Evolutionary conservation across 1,139 yeast species (phyloP).

Genomic region (Debaryomyces udenii): DNA sequence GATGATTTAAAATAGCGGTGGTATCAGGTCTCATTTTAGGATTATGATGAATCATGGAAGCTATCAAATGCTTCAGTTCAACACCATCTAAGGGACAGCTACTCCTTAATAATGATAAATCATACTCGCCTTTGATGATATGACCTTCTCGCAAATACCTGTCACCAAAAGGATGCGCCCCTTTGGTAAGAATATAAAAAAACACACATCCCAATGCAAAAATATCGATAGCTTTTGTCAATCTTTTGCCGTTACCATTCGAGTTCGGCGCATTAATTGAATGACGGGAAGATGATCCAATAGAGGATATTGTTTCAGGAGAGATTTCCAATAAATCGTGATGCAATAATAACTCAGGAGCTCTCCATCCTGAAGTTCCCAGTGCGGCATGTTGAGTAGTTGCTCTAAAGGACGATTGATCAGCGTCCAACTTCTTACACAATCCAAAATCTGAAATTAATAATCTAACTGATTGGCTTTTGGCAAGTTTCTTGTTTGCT

Average conservation of each 20-base stretch:
- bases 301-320: conserved; percentile 43
- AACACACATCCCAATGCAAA: conserved; percentile 95
- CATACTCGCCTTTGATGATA: conserved; percentile 73
- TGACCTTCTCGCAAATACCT: conserved; percentile 85
- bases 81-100: conserved; percentile 49
- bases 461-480: conserved; percentile 48
- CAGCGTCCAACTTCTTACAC: conserved; percentile 87
- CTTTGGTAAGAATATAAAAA: conserved; percentile 79
- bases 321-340: conserved; percentile 45
- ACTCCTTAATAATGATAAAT: conserved; percentile 47
- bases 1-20: conserved; percentile 69
- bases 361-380: conserved; percentile 98
- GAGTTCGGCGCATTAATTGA: conserved; percentile 12
- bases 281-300: conserved; percentile 24
- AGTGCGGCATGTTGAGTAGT: conserved; percentile 87
- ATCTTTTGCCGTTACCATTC: conserved; percentile 48
- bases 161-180: conserved; percentile 95
- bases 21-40: conserved; percentile 81
- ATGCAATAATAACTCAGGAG: conserved; percentile 78
- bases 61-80: conserved; percentile 75
- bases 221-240: conserved; percentile 90
- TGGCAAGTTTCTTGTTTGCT: conserved; percentile 16
- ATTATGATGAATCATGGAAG: conserved; percentile 68
- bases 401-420: conserved; percentile 91
- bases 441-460: conserved; percentile 94